Evolutionary conservation across 1,284 basidiomycete genomes (phyloP).

Genomic region (Ganoderma lingzhi): DNA sequence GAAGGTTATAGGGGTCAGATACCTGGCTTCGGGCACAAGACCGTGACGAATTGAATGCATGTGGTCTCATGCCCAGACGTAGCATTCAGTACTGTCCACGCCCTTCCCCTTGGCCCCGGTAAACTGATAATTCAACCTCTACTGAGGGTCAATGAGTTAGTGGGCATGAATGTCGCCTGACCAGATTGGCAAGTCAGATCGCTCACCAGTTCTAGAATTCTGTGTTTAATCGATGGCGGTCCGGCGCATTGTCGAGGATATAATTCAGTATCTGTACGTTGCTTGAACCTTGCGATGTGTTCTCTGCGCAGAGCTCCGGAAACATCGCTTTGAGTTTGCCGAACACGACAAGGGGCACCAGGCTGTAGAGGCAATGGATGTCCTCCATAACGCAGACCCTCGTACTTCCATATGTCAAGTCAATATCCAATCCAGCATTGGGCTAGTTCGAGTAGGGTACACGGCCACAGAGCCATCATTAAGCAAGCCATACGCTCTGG

Average conservation of each 20-base stretch:
- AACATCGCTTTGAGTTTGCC: too few relatives aligned
- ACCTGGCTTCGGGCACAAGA: not conserved
- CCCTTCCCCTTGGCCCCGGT: not conserved
- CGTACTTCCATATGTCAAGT: not conserved
- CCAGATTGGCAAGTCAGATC: not conserved
- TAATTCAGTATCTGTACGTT: not conserved
- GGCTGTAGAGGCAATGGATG: too few relatives aligned
- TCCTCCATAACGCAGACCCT: not conserved
- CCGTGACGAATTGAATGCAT: not conserved
- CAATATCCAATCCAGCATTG: not conserved
- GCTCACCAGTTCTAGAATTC: not conserved
- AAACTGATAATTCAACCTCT: not conserved
- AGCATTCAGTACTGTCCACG: not conserved
- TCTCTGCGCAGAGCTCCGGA: too few relatives aligned
- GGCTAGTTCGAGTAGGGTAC: not conserved
- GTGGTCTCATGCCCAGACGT: not conserved
- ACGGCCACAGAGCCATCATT: conserved; percentile 1
- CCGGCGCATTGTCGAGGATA: not conserved
- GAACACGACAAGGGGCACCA: too few relatives aligned
- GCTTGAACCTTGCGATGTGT: not conserved
- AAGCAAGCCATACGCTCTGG: not conserved
- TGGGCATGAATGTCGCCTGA: not conserved
- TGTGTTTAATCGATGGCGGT: not conserved
- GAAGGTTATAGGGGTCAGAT: too few relatives aligned
- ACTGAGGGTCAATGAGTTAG: not conserved